Base-by-base conservation (phyloP, 805 yeast species). In the Saccharomyces paradoxus region DNA sequence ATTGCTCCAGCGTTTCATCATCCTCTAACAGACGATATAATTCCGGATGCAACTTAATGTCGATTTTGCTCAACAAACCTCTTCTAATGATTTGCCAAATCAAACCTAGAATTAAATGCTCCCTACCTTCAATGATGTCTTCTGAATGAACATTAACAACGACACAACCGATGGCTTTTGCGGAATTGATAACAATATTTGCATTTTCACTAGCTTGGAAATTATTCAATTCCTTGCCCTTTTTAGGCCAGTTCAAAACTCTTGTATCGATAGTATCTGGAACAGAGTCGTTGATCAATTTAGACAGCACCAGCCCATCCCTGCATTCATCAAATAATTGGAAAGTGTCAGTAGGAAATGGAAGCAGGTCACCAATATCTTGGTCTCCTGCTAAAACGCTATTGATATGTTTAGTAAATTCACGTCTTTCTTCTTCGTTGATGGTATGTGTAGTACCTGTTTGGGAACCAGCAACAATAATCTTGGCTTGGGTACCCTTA, bases 211-310 rank as follows among this genome's bases (percentile, higher is more conserved):
- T 81, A 84, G 95, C 92, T 60, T 91, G 94, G 78, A 94, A 94
- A 68, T 89, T 89, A 77, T 94, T 94, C 69, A 94, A 80, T 17
- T 80, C 73, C 73, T 89, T 91, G 56, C 86, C 87, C 62, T 80
- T 79, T 70, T 86, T 87, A 27, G 98, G 95, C 70, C 84, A 76
- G 72, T 94, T 94, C 68, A 94, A 80, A 17, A 94, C 99, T 79
- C 99, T 87, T 9, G 97, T 91, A 75, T 94, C 99, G 64, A 94
- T 94, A 10, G 99, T 94, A 73, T 94, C 97, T 8, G 98, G 97
- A 32, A 94, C 99, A 31, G 97, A 89, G 73, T 94, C 99, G 70
- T 94, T 94, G 71, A 94, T 90, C 68, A 94, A 83, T 71, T 89
- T 88, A 22, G 98, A 90, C 55, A 94, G 77, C 28, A 94, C 90